These are phyloP conservation scores for Aegilops sharonensis DNA, from an alignment of 176 grass and related monocot genomes.

Conservation along the genomic window DNA sequence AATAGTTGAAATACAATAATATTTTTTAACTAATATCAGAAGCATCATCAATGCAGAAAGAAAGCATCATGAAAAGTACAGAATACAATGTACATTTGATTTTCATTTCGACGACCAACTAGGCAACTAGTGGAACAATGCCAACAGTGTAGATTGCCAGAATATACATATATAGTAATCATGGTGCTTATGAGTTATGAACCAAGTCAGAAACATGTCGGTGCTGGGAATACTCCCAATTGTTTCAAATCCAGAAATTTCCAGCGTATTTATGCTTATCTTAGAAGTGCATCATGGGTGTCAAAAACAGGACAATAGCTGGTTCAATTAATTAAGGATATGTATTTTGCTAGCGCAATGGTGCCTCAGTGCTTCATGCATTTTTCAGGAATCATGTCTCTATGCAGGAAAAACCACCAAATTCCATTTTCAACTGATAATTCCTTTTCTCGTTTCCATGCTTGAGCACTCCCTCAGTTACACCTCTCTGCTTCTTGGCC, in stretches of 20 bases:
- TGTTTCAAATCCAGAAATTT: background rate
- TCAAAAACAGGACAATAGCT: background rate
- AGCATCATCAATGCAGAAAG: background rate
- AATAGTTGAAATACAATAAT: background rate
- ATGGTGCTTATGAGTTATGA: background rate
- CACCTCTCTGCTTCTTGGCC: slow-evolving; percentile 21
- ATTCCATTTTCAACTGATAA: background rate
- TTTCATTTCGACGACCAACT: background rate
- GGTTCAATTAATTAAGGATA: background rate
- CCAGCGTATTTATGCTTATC: background rate
- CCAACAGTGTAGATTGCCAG: background rate
- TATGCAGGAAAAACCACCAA: background rate
- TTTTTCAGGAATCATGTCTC: background rate
- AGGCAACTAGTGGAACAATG: background rate
- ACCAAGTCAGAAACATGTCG: background rate
- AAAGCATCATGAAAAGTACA: background rate
- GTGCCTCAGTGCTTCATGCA: background rate
- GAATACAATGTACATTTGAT: background rate
- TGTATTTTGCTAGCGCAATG: background rate
- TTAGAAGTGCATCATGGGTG: background rate
- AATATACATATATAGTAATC: background rate
- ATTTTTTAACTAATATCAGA: background rate
- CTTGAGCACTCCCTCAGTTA: background rate
- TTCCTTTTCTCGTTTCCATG: background rate
- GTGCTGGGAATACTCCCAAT: background rate